Conservation (phyloP, 768 basidiomycete species). For the Suillus subluteus region DNA sequence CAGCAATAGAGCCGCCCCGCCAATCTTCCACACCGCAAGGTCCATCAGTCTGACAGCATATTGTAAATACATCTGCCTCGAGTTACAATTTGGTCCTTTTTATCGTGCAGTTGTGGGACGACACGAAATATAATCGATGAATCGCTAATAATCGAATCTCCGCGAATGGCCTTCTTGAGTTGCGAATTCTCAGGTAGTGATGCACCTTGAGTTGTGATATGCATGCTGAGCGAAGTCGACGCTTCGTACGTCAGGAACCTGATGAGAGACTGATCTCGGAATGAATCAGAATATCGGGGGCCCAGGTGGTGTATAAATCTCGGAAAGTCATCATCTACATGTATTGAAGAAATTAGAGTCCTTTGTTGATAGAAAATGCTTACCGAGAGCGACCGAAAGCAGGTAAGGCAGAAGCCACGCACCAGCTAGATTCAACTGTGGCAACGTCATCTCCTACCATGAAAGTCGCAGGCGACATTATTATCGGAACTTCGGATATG, state of each 20-base stretch:
- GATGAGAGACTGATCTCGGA: constrained; percentile 70
- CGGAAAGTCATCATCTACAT: constrained; percentile 67
- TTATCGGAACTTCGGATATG: constrained; percentile 61
- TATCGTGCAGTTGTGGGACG: constrained; percentile 26
- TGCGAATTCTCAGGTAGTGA: constrained; percentile 40
- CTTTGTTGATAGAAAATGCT: constrained; percentile 8
- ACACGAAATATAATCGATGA: constrained; percentile 45
- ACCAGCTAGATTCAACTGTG: constrained; percentile 53
- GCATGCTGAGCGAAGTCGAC: constrained; percentile 82
- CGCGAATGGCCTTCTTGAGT: constrained; percentile 43
- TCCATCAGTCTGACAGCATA: constrained; percentile 72
- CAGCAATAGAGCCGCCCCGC: constrained; percentile 76
- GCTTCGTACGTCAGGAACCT: constrained; percentile 87
- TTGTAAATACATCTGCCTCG: constrained; percentile 62
- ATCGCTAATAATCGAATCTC: constrained; percentile 45
- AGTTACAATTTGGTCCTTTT: not conserved
- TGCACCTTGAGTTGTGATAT: constrained; percentile 56
- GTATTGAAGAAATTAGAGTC: constrained; percentile 19
- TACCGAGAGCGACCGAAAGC: constrained; percentile 61
- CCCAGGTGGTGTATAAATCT: constrained; percentile 82
- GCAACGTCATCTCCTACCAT: constrained; percentile 57
- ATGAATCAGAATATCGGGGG: constrained; percentile 74
- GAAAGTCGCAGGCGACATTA: constrained; percentile 43
- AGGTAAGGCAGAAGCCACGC: constrained; percentile 68
- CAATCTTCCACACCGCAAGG: constrained; percentile 78